phyloP scores from a whole-genome alignment of 2,329 filamentous ascomycete genomes.

The Verticillium longisporum region DNA sequence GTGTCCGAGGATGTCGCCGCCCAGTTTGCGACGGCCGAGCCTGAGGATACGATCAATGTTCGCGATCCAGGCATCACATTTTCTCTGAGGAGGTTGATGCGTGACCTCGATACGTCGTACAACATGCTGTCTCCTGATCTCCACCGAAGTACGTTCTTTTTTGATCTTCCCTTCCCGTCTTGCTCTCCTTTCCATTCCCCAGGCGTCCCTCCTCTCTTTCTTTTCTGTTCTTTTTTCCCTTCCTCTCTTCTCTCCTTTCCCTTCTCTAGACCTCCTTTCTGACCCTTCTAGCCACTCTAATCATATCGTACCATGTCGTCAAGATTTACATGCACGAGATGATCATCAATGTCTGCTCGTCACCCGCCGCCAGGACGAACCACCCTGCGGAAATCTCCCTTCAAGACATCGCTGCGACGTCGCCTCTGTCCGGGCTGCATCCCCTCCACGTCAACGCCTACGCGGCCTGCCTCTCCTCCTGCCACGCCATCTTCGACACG shows the following conservation, averaged over 20 bases:
- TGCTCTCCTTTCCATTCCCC: too few species aligned
- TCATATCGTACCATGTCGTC: constrained; percentile 57
- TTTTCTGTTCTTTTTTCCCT: not conserved
- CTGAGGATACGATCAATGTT: constrained; percentile 45
- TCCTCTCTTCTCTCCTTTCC: too few species aligned
- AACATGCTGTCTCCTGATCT: constrained; percentile 44
- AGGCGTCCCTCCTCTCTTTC: too few species aligned
- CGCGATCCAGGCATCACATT: constrained; percentile 58
- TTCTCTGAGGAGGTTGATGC: constrained; percentile 57
- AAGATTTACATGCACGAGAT: constrained; percentile 73
- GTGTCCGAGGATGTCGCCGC: constrained; percentile 62
- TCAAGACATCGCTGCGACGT: constrained; percentile 14
- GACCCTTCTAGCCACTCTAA: constrained; percentile 46
- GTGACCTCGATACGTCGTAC: constrained; percentile 54
- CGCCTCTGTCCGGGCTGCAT: constrained; percentile 24
- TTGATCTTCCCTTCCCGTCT: too few species aligned
- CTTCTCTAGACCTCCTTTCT: constrained; percentile 2
- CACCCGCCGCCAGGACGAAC: constrained; percentile 44
- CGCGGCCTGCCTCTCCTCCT: constrained; percentile 58
- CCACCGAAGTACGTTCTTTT: constrained; percentile 44
- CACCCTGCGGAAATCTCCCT: not conserved
- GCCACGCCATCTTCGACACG: constrained; percentile 59
- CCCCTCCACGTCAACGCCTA: constrained; percentile 60
- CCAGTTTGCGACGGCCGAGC: constrained; percentile 63
- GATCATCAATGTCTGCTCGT: constrained; percentile 58